Evolutionary conservation across 2,329 filamentous ascomycete species (phyloP), one percentile per base, ranked within the genome.

Genomic region (Talaromyces sp.): DNA sequence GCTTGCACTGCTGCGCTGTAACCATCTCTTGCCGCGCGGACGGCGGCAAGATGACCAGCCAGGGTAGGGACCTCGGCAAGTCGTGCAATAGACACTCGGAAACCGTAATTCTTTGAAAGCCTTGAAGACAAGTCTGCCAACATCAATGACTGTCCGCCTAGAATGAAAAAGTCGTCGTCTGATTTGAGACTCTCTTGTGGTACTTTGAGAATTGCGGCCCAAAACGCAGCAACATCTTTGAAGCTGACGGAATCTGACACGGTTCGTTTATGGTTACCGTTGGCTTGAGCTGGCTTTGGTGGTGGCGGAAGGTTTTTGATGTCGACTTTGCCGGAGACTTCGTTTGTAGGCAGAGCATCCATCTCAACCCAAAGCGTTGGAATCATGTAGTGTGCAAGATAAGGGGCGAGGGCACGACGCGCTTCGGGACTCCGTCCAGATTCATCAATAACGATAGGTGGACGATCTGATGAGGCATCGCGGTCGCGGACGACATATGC

Each of bases 321-420:
- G 70, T 94, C 89, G 22, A 88, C 87, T 78, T 94, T 94, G 22
- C 91, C 91, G 14, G 90, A 93, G 1, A 94, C 91, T 59, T 86
- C 87, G 70, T 92, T 88, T 0, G 90, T 93, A 0, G 91, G 91
- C 5, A 94, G 78, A 66, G 85, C 84, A 2, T 89, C 85, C 37
- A 93, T 77, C 71, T 90, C 86, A 43, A 93, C 87, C 91, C 91
- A 94, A 3, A 93, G 76, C 0, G 89, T 84, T 0, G 91, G 91
- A 62, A 94, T 89, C 91, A 94, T 93, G 76, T 94, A 94, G 67
- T 91, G 90, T 1, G 91, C 91, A 35, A 94, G 83, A 68, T 87
- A 87, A 16, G 84, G 80, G 1, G 87, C 83, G 2, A 94, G 82
- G 16, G 84, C 84, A 63, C 87, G 85, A 56, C 91, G 85, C 3